phyloP scores from a whole-genome alignment of 257 asterid genomes.

The Solanum stenotomum region DNA sequence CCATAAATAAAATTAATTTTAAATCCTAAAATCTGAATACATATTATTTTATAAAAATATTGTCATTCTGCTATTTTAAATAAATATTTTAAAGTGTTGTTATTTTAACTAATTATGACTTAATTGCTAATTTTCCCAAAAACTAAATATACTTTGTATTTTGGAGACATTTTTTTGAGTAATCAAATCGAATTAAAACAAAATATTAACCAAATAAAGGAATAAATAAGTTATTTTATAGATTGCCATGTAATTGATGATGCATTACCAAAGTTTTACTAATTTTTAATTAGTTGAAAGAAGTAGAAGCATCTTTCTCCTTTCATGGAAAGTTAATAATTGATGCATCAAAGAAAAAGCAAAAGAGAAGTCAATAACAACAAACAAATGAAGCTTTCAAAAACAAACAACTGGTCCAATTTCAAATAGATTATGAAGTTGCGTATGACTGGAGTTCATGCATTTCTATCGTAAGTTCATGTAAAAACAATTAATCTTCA shows the following conservation, averaged over 20 bases:
- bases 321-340: neutral
- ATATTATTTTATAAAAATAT: too few species aligned
- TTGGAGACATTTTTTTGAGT: neutral
- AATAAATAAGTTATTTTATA: neutral
- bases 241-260: neutral
- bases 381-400: neutral
- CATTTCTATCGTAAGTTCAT: neutral
- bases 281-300: neutral
- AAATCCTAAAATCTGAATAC: too few species aligned
- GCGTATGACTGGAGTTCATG: neutral
- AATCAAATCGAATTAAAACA: neutral
- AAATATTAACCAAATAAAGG: neutral
- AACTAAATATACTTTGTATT: too few species aligned
- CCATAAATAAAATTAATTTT: too few species aligned
- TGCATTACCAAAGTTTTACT: neutral
- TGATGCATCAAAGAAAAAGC: neutral
- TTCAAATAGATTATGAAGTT: neutral
- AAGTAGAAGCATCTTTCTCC: neutral
- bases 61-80: too few species aligned
- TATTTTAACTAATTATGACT: too few species aligned
- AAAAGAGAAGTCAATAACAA: neutral
- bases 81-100: too few species aligned
- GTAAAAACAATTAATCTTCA: neutral
- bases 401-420: neutral
- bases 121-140: too few species aligned